Base-by-base conservation (phyloP, 306 rosid species). In the Argentina anserina region DNA sequence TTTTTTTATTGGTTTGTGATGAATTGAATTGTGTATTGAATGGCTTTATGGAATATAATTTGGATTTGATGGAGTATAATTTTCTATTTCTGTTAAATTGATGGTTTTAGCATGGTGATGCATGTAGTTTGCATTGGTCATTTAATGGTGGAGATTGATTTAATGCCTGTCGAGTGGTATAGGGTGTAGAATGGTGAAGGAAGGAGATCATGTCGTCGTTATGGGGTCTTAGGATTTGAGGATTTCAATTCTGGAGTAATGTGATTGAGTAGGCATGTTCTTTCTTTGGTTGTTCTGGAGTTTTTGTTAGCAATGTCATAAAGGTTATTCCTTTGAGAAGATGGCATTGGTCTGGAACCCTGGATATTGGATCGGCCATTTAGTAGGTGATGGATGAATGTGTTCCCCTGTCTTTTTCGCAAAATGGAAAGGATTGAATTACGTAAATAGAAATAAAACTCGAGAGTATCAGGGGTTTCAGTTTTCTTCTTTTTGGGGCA, bases 21-120 rank as follows among this genome's bases (percentile, higher is more conserved):
- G 72, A 68, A 67, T 66, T 43, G 80, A 74, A 70, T 75, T 79
- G 73, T 71, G 62, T 73, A 72, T 69, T 76, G 65, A 73, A 71
- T 79, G 78, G 45, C 52, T 86, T 76, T 75, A 39, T 76, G 79
- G 45, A 79, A 72, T 66, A 50, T 70, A 53, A 70, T 70, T 39
- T 70, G 65, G 65, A 55, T 53, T 55, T 70, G 9, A 1, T 70
- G 18, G 75, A 39, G 45, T 39, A 37, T 15, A 21, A 9, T 37
- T 70, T 52, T 55, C 28, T 34, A n/a, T 56, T 70, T 3, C 11
- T 39, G 33, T 69, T 9, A 3, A 2, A 9, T 47, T 9, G 36
- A 33, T n/a, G 49, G 6, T 34, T 34, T 20, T 69, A 2, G 8
- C n/a, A n/a, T 47, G 33, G 45, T 29, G 2, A 33, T 61, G 26